phyloP scores from a whole-genome alignment of 1,284 basidiomycete species.

The Ustilago hordei region DNA sequence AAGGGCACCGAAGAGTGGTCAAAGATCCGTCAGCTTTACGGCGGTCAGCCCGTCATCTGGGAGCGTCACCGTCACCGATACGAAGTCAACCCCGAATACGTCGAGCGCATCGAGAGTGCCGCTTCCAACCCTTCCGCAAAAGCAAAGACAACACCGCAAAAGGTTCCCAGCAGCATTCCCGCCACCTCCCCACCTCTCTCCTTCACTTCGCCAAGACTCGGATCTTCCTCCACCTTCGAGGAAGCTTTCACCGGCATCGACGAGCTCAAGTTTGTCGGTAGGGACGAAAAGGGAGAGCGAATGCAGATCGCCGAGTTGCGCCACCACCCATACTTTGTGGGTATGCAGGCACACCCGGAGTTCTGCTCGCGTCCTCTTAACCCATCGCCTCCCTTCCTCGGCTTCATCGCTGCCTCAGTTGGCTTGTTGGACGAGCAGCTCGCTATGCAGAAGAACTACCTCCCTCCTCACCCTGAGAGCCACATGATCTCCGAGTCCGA shows the following conservation, averaged over 20 bases:
- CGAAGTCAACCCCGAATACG: conserved; percentile 92
- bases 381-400: conserved; percentile 96
- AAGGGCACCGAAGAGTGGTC: conserved; percentile 71
- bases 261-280: conserved; percentile 79
- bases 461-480: conserved; percentile 72
- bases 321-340: conserved; percentile 95
- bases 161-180: conserved; percentile 35
- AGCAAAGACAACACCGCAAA: conserved; percentile 29
- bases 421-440: conserved; percentile 81
- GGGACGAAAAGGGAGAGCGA: conserved; percentile 93
- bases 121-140: conserved; percentile 38
- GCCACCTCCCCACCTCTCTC: conserved; percentile 38
- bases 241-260: conserved; percentile 27
- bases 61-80: conserved; percentile 97
- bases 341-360: conserved; percentile 96
- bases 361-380: conserved; percentile 99
- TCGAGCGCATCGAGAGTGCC: conserved; percentile 77
- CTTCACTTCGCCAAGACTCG: conserved; percentile 40
- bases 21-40: conserved; percentile 84
- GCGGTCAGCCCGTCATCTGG: conserved; percentile 86
- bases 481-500: conserved; percentile 63
- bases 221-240: conserved; percentile 18
- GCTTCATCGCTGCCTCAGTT: conserved; percentile 89
- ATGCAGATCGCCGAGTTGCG: conserved; percentile 94
- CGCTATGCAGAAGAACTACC: conserved; percentile 75